Base-by-base conservation (phyloP, 352 stramenopile species). In the Phytophthora tentaculata region DNA sequence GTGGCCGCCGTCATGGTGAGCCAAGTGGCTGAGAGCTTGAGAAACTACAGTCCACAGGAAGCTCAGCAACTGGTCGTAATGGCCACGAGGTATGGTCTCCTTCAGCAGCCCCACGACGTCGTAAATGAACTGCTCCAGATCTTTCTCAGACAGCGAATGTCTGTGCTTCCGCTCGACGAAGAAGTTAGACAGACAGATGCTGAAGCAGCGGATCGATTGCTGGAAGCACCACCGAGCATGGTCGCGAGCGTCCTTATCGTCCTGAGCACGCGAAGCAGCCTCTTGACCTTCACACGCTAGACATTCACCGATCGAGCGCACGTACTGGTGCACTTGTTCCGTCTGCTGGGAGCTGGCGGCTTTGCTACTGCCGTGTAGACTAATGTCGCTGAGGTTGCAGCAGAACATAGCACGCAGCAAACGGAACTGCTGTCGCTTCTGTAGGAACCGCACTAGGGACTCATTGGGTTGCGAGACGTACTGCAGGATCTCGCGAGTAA, bases 41-140 rank as follows among this genome's bases (percentile, higher is more conserved):
- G 83, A 86, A 2, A 79, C 82, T 12, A 94, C 79, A 5, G 79
- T 76, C 86, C 83, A 92, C 2, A 92, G 59, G 56, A 91, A 94
- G 19, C 64, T 61, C 4, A 94, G 75, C 29, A 87, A 74, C 23
- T 90, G 79, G 8, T 79, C 59, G 32, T 80, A 87, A 45, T 77
- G 88, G 0, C 79, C 83, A 37, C 81, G 80, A 12, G 82, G 80
- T 12, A 91, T 61, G 1, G 77, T 91, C 54, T 90, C 80, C 62
- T 94, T 94, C 28, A 94, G 62, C 37, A 91, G 49, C 3, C 76
- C 80, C 12, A 94, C 74, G 1, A 78, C 71, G 8, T 88, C 82
- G 65, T 86, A 87, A 41, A 93, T 76, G 50, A 90, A 93, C 22
- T 83, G 79, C 28, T 91, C 76, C 12, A 82, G 57, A 3, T 63